These are phyloP conservation scores for Pythium chondricola DNA, from an alignment of 352 stramenopile species.

Conservation along the genomic window DNA sequence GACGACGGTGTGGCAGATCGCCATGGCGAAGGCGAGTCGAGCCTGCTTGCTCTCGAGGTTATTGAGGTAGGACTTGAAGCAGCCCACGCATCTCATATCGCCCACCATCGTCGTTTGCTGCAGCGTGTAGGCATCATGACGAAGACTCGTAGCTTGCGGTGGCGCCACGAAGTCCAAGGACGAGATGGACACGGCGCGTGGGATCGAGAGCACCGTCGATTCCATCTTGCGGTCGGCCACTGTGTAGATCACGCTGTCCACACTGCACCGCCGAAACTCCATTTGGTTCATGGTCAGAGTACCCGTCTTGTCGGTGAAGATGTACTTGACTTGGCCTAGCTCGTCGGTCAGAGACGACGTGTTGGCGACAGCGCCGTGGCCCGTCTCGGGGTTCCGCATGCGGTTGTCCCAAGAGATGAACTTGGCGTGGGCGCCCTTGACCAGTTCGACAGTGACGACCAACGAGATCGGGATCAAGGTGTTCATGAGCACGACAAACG, in stretches of 20 bases:
- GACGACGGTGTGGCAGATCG: constrained; percentile 85
- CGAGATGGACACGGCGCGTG: constrained; percentile 14
- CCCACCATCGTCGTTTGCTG: constrained; percentile 4
- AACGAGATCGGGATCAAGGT: constrained; percentile 92
- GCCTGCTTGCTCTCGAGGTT: constrained; percentile 51
- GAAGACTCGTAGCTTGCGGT: neutral
- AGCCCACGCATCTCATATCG: constrained; percentile 21
- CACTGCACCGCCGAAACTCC: constrained; percentile 94
- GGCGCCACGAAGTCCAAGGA: constrained; percentile 13
- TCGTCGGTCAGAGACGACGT: constrained; percentile 90
- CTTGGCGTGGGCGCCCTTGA: constrained; percentile 68
- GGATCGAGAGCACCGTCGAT: neutral
- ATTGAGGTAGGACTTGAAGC: constrained; percentile 40
- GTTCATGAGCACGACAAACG: constrained; percentile 89
- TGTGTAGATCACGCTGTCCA: constrained; percentile 85
- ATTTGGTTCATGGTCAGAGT: constrained; percentile 94
- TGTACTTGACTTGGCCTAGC: constrained; percentile 88
- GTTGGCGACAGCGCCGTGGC: constrained; percentile 72
- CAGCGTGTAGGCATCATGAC: constrained; percentile 6
- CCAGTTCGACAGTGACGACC: constrained; percentile 83
- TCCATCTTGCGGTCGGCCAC: constrained; percentile 29
- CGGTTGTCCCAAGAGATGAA: constrained; percentile 74
- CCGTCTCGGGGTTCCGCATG: constrained; percentile 38
- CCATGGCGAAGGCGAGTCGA: constrained; percentile 64
- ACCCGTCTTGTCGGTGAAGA: constrained; percentile 94